Evolutionary conservation across 495 filamentous ascomycete species (phyloP), one percentile per base, ranked within the genome.

Genomic region (Immersiella caudata): DNA sequence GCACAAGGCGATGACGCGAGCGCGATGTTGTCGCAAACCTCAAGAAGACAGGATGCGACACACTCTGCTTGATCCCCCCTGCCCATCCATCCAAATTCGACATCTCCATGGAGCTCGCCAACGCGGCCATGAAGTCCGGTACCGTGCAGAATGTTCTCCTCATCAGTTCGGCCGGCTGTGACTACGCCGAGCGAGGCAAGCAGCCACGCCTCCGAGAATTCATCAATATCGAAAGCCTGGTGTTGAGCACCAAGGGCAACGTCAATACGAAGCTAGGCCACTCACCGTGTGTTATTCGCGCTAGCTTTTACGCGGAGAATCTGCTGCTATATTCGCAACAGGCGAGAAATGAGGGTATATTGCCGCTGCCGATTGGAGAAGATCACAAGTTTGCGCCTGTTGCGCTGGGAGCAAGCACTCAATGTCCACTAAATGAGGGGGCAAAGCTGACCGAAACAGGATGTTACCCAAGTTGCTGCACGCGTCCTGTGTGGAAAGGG

Each of bases 301-400:
- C 83, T 56, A 83, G 85, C 4, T 86, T 88, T 60, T 86, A 87
- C 51, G 83, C 84, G 4, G 85, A 87, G 74, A 87, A 87, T 55
- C 75, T 86, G n/a, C 76, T 87, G 0, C 66, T 80, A 0, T 86
- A 87, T 66, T 74, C 81, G 11, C 73, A 74, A 20, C 83, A 86
- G 68, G 80, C 80, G 8, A 75, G 83, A 59, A 70, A 75, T 25
- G 76, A 83, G 36, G 81, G 81, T 9, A 20, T 63, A 7, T 25
- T 63, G 24, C 61, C 61, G 3, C 49, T 63, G 12, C 85, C 84
- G 16, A 78, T 85, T 64, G 84, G 85, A 22, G 64, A 73, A 25
- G 73, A 75, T 18, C 83, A 87, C 71, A 83, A 84, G 71, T 86
- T 87, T 67, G 81, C 85, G 0, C 85, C 84, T 7, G 76, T 87